These are phyloP conservation scores for Botrytis sinoallii DNA, from an alignment of 2,329 filamentous ascomycete genomes.

Conservation along the genomic window DNA sequence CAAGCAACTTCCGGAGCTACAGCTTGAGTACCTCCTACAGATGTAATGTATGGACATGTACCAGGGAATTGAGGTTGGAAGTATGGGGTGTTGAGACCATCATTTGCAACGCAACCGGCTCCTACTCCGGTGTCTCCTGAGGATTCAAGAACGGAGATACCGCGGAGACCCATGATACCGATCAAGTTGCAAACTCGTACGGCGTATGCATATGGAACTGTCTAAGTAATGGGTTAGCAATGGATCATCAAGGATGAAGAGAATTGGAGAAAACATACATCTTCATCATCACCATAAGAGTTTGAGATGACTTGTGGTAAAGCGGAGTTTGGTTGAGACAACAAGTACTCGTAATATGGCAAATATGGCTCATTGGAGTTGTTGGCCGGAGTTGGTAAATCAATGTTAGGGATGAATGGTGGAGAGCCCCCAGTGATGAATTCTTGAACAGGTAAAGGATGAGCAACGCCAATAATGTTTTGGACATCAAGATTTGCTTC, in stretches of 20 bases:
- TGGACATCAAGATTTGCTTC: slow-evolving; percentile 48
- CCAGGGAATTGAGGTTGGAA: slow-evolving; percentile 56
- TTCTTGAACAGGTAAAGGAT: slow-evolving; percentile 51
- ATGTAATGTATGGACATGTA: slow-evolving; percentile 40
- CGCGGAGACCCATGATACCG: slow-evolving; percentile 51
- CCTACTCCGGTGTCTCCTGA: slow-evolving; percentile 52
- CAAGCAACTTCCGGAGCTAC: slow-evolving; percentile 40
- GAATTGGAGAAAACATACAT: background rate
- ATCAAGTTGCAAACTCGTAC: slow-evolving; percentile 52
- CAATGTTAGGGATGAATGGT: slow-evolving; percentile 49
- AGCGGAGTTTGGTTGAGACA: slow-evolving; percentile 42
- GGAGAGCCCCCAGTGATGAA: slow-evolving; percentile 55
- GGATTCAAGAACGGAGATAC: slow-evolving; percentile 50
- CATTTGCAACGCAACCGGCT: slow-evolving; percentile 50
- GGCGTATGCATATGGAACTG: slow-evolving; percentile 52
- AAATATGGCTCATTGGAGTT: slow-evolving; percentile 57
- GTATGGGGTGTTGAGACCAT: slow-evolving; percentile 51
- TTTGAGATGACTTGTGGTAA: slow-evolving; percentile 57
- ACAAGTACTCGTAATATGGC: slow-evolving; percentile 52
- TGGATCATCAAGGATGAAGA: background rate
- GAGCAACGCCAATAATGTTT: slow-evolving; percentile 51
- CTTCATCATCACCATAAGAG: slow-evolving; percentile 58
- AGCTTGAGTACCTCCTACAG: slow-evolving; percentile 31
- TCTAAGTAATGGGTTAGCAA: slow-evolving; percentile 32
- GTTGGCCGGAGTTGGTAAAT: slow-evolving; percentile 23